Evolutionary conservation across 2,329 filamentous ascomycete genomes (phyloP), one percentile per base, ranked within the genome.

Genomic region (Botrytis hyacinthi): DNA sequence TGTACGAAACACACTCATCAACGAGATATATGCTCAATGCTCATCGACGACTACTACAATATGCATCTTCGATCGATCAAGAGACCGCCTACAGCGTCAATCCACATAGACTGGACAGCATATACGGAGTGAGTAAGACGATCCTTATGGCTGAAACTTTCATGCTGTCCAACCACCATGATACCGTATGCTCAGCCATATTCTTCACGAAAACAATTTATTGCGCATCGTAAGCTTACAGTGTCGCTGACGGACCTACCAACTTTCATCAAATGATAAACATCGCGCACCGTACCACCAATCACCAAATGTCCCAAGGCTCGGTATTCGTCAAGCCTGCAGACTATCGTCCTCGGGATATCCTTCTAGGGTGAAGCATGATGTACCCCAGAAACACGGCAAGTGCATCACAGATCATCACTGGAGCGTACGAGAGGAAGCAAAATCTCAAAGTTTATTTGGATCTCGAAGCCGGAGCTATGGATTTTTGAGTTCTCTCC

Each of bases 321-420:
- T 68, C 48, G 66, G 66, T 68, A 68, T 68, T 57, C 66, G 66
- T 68, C 35, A 54, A 68, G 66, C 48, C 48, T 68, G 51, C 26
- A n/a, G 44, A 51, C 20, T 37, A 16, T 37, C n/a, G 20, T 48
- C 32, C 3, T 48, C 44, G 32, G 63, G 10, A 48, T n/a, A 37
- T 40, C 26, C 48, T n/a, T 29, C 46, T 54, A 54, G 65, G 26
- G 46, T 54, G 48, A 68, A 68, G 65, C 48, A 68, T 68, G 14
- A 68, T 68, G 65, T 68, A 68, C 65, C 65, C 65, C 65, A 57
- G 65, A 29, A 37, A 54, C 14, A 40, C 44, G 22, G 46, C 22
- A 51, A 40, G 6, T 54, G 37, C 32, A 29, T 37, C 18, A 48
- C 29, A 65, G 16, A 65, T 46, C 12, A 4, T 46, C 22, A 20